Conservation (phyloP, 1,284 basidiomycete species). For the Puccinia horiana region DNA sequence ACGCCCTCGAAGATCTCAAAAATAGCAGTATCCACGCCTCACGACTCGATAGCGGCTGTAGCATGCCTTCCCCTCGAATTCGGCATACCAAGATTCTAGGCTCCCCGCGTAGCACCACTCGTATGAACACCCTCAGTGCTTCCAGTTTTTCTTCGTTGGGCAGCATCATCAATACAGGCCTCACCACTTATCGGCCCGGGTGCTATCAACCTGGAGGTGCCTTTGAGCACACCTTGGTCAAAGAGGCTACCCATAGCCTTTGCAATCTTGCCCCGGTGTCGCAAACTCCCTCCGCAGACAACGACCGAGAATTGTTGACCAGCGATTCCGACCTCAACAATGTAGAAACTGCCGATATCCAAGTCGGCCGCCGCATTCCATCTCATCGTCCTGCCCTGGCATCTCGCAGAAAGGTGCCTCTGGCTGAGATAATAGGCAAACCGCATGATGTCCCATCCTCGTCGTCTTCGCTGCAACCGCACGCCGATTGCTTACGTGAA, state of each 20-base stretch:
- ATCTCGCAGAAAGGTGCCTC: constrained; percentile 35
- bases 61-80: constrained; percentile 31
- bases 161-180: constrained; percentile 17
- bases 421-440: constrained; percentile 42
- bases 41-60: constrained; percentile 14
- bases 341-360: constrained; percentile 12
- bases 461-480: constrained; percentile 12
- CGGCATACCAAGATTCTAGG: constrained; percentile 44
- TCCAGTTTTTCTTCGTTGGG: constrained; percentile 37
- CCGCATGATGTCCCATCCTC: constrained; percentile 28
- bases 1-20: constrained; percentile 17
- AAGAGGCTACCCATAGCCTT: constrained; percentile 15
- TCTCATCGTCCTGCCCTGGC: constrained; percentile 15
- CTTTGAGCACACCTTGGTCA: not conserved
- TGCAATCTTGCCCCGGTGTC: not conserved
- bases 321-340: constrained; percentile 17
- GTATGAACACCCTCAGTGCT: constrained; percentile 44
- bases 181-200: not conserved
- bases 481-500: not conserved
- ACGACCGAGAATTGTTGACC: constrained; percentile 35
- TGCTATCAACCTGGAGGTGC: not conserved
- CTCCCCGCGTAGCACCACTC: constrained; percentile 21
- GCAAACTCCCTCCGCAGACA: not conserved
- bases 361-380: not conserved
- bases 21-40: not conserved